phyloP scores from a whole-genome alignment of 805 yeast genomes.

The Cyberlindnera samutprakarnensis region DNA sequence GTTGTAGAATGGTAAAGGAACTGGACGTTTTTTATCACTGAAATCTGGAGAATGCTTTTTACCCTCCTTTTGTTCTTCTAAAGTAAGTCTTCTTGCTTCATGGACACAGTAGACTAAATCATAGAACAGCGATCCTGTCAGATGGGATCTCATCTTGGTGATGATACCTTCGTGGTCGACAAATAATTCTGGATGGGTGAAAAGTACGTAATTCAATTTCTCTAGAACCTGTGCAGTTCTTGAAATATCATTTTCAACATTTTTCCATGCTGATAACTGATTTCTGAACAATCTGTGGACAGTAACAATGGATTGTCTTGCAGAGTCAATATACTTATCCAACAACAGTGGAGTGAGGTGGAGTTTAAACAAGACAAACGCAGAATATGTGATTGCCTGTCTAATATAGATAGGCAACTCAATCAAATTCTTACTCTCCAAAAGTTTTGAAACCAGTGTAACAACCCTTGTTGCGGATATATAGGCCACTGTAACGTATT shows the following conservation, averaged over 20 bases:
- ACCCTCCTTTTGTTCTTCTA: constrained; percentile 31
- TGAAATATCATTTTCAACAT: constrained; percentile 79
- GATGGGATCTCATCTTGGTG: constrained; percentile 82
- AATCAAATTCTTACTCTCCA: constrained; percentile 61
- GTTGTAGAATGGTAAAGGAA: constrained; percentile 81
- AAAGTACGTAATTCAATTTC: constrained; percentile 76
- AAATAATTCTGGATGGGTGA: constrained; percentile 81
- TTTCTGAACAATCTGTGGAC: constrained; percentile 84
- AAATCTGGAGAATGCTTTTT: constrained; percentile 14
- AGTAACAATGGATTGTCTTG: constrained; percentile 89
- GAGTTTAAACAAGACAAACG: constrained; percentile 68
- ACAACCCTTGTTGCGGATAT: constrained; percentile 74
- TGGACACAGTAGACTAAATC: constrained; percentile 93
- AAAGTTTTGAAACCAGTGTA: constrained; percentile 65
- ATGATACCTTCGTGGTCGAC: constrained; percentile 68
- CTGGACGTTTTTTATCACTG: constrained; percentile 19
- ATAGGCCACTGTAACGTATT: constrained; percentile 77
- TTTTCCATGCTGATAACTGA: constrained; percentile 84
- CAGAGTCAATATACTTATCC: constrained; percentile 68
- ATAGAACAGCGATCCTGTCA: constrained; percentile 85
- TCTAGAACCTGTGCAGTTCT: constrained; percentile 89
- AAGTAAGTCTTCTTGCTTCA: constrained; percentile 75
- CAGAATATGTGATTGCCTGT: constrained; percentile 78
- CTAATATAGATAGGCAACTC: constrained; percentile 84
- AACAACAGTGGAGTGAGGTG: constrained; percentile 70